These are phyloP conservation scores for Phanerochaete sordida DNA, from an alignment of 768 basidiomycete species.

Conservation along the genomic window DNA sequence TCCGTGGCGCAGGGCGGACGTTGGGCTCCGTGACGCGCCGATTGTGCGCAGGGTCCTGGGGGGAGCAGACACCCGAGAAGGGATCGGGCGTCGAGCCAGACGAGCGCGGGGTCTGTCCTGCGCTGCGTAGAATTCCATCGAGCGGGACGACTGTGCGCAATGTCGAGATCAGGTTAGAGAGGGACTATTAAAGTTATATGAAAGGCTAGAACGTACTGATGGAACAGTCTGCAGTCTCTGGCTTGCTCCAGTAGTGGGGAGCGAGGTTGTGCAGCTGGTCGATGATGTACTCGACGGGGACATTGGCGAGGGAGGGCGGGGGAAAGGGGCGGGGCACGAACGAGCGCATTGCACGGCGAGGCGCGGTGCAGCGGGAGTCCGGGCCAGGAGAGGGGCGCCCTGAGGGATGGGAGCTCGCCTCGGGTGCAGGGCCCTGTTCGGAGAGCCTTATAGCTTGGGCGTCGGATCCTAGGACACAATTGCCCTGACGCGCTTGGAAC, in stretches of 20 bases:
- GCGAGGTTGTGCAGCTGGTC: conserved; percentile 67
- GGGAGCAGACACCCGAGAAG: neutral
- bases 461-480: conserved; percentile 8
- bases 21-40: conserved; percentile 52
- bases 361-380: conserved; percentile 4
- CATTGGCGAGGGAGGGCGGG: conserved; percentile 55
- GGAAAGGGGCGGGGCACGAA: conserved; percentile 61
- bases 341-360: conserved; percentile 27
- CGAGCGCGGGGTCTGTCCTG: conserved; percentile 11
- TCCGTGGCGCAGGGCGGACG: conserved; percentile 47
- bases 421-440: conserved; percentile 1
- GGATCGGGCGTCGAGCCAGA: conserved; percentile 19
- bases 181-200: neutral
- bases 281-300: conserved; percentile 72
- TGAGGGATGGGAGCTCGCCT: conserved; percentile 8
- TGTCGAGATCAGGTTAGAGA: neutral
- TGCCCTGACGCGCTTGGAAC: conserved; percentile 6
- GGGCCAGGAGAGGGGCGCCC: conserved; percentile 8
- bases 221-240: conserved; percentile 77
- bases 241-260: conserved; percentile 67
- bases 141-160: conserved; percentile 23
- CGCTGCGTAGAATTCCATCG: conserved; percentile 16
- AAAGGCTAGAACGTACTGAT: conserved; percentile 43
- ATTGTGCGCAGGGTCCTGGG: conserved; percentile 28
- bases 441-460: conserved; percentile 9